Evolutionary conservation across 2,329 filamentous ascomycete genomes (phyloP).

Genomic region (Grosmannia huntii): DNA sequence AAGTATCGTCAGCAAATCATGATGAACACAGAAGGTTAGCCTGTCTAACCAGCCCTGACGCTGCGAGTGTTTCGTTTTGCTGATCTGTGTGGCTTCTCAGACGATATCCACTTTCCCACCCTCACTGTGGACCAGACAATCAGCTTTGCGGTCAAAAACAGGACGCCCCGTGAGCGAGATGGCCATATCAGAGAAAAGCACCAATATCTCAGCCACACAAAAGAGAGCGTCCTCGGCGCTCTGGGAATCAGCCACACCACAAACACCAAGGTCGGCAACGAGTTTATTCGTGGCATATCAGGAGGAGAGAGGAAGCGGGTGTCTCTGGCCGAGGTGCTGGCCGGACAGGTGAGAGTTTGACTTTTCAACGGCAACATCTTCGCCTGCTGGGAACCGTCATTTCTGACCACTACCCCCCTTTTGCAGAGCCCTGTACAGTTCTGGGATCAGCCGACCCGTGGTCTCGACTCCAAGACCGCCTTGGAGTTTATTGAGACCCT

Average conservation of each 20-base stretch:
- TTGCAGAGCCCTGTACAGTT: constrained; percentile 45
- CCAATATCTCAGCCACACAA: constrained; percentile 42
- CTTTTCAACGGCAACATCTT: too few species aligned
- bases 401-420: too few species aligned
- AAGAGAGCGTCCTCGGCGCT: constrained; percentile 50
- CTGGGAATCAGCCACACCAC: constrained; percentile 58
- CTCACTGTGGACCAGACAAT: constrained; percentile 56
- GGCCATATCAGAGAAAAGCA: constrained; percentile 27
- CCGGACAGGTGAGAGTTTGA: constrained; percentile 17
- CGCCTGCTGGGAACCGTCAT: neutral
- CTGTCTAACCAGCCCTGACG: too few species aligned
- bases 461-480: constrained; percentile 53
- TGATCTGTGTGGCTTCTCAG: constrained; percentile 7
- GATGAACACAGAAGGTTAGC: constrained; percentile 47
- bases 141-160: constrained; percentile 51
- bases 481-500: constrained; percentile 53
- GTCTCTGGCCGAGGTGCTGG: constrained; percentile 59
- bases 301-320: constrained; percentile 51
- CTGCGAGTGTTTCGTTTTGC: too few species aligned
- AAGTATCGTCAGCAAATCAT: constrained; percentile 22
- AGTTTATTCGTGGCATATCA: constrained; percentile 43
- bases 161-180: constrained; percentile 25
- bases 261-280: constrained; percentile 55
- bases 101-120: constrained; percentile 55
- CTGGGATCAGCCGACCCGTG: constrained; percentile 59